Conservation (phyloP, 495 filamentous ascomycete genomes). For the Barbatosphaeria neglecta region DNA sequence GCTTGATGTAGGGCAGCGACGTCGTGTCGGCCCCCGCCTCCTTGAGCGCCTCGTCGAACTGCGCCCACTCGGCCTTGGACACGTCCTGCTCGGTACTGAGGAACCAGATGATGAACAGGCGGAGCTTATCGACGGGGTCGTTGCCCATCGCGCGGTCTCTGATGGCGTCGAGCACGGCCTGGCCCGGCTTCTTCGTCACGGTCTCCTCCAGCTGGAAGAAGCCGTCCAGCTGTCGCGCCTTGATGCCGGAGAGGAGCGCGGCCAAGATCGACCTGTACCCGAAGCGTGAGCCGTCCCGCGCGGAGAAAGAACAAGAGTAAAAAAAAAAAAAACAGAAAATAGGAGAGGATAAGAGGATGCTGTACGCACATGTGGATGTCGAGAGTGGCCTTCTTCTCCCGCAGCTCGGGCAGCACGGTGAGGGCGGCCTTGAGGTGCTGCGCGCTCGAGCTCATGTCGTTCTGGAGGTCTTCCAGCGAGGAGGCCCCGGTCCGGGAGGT, state of each 20-base stretch:
- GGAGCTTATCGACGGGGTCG: constrained; percentile 75
- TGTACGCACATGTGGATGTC: constrained; percentile 93
- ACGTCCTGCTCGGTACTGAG: constrained; percentile 89
- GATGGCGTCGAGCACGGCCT: constrained; percentile 80
- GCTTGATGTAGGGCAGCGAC: constrained; percentile 73
- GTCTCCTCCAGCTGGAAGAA: constrained; percentile 94
- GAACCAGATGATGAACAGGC: constrained; percentile 95
- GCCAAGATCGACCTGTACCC: constrained; percentile 49
- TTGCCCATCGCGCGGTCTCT: constrained; percentile 71
- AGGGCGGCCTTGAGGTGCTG: constrained; percentile 95
- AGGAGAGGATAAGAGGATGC: constrained; percentile 13
- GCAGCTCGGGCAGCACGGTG: constrained; percentile 79
- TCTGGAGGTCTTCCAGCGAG: constrained; percentile 86
- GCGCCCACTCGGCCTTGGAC: constrained; percentile 64
- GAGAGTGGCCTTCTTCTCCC: constrained; percentile 79
- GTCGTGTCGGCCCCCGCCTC: constrained; percentile 60
- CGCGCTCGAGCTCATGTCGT: constrained; percentile 75
- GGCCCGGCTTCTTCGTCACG: constrained; percentile 83
- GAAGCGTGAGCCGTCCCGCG: too few species aligned
- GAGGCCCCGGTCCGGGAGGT: constrained; percentile 91
- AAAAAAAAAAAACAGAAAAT: too few species aligned
- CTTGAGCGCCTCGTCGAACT: constrained; percentile 78
- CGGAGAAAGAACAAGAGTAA: too few species aligned
- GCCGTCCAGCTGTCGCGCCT: constrained; percentile 88
- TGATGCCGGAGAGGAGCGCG: constrained; percentile 74